Evolutionary conservation across 768 basidiomycete species (phyloP).

Genomic region (Flagelloscypha sp.): DNA sequence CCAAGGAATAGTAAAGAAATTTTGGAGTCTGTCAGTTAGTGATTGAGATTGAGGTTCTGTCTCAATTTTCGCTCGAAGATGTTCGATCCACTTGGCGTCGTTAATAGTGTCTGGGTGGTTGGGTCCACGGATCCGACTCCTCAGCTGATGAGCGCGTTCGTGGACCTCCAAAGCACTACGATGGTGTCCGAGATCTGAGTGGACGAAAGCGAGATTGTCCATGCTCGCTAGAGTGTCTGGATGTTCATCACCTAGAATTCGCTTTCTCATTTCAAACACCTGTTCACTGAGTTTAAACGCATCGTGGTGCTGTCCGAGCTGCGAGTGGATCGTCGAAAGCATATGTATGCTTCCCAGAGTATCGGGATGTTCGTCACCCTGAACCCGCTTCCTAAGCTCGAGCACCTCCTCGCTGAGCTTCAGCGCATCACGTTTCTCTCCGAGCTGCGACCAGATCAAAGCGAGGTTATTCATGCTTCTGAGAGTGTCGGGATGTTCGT

Average conservation of each 20-base stretch:
- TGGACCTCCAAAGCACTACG: no score
- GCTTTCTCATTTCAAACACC: neutral
- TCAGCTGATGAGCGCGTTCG: no score
- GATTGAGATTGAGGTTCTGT: no score
- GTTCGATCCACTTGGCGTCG: no score
- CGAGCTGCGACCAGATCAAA: constrained; percentile 3
- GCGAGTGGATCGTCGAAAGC: constrained; percentile 4
- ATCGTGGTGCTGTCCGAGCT: constrained; percentile 2
- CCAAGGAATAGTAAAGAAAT: no score
- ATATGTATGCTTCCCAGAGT: constrained; percentile 5
- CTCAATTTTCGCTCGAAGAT: no score
- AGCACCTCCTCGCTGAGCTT: constrained; percentile 1
- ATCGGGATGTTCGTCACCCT: constrained; percentile 4
- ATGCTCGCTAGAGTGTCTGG: constrained; percentile 5
- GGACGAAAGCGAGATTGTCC: constrained; percentile 7
- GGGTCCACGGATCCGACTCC: no score
- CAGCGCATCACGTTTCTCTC: constrained; percentile 2
- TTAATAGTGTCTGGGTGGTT: no score
- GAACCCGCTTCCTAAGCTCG: neutral
- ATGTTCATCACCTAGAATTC: constrained; percentile 5
- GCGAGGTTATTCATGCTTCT: constrained; percentile 6
- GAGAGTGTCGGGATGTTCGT: constrained; percentile 5
- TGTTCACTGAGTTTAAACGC: constrained; percentile 1
- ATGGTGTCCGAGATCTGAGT: no score
- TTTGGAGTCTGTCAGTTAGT: no score